Evolutionary conservation across 2,329 filamentous ascomycete species (phyloP).

Genomic region (Tolypocladium cylindrosporum): DNA sequence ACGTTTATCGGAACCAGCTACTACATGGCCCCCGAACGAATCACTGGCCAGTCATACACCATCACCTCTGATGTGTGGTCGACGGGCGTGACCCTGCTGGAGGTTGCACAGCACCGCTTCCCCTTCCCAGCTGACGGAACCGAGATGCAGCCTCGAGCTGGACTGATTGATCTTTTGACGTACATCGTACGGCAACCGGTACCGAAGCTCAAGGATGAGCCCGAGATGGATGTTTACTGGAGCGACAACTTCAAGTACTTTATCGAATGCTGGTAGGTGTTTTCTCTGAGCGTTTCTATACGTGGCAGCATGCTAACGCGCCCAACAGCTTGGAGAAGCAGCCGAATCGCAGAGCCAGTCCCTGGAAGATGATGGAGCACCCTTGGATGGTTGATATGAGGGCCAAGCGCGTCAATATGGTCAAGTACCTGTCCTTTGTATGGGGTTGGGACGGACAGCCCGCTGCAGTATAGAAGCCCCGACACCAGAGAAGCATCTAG

Average conservation of each 20-base stretch:
- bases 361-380: constrained; percentile 98
- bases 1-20: constrained; percentile 98
- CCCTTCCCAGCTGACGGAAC: constrained; percentile 95
- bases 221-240: constrained; percentile 82
- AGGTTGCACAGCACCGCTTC: constrained; percentile 98
- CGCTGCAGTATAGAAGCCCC: background rate
- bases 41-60: constrained; percentile 94
- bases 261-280: constrained; percentile 94
- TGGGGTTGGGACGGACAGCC: constrained; percentile 83
- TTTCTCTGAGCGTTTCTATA: background rate
- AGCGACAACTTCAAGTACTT: constrained; percentile 98
- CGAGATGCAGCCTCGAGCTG: constrained; percentile 86
- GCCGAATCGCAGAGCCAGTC: constrained; percentile 72
- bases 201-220: constrained; percentile 91
- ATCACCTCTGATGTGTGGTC: constrained; percentile 99
- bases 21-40: constrained; percentile 98
- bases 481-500: background rate
- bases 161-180: constrained; percentile 87
- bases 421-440: constrained; percentile 82
- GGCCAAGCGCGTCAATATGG: constrained; percentile 94
- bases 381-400: constrained; percentile 98
- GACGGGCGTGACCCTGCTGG: constrained; percentile 89
- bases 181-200: constrained; percentile 96
- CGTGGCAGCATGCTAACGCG: constrained; percentile 11
- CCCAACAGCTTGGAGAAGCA: constrained; percentile 80